A percentile compares a stretch with the other conserved stretches of the same genome.
These are phyloP conservation scores for Hansenula lynferdii DNA, from an alignment of 1,139 yeast genomes.

Conservation along the genomic window DNA sequence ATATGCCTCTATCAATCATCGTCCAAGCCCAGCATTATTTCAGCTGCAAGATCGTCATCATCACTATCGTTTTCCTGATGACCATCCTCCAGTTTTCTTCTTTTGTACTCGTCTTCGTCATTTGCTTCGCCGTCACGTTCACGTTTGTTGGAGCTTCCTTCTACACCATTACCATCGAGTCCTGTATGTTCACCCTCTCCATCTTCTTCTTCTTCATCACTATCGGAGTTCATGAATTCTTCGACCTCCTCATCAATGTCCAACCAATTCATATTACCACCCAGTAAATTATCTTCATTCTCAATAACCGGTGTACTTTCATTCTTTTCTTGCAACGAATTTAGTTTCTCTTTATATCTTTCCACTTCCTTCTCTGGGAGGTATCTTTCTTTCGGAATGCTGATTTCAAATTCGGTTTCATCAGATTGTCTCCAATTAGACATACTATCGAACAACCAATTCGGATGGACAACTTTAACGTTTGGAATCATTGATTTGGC, in stretches of 20 bases:
- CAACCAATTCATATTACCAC: conserved; percentile 26
- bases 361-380: conserved; percentile 32
- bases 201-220: conserved; percentile 25
- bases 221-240: conserved; percentile 7
- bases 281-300: conserved; percentile 19
- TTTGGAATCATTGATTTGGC: conserved; percentile 58
- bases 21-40: conserved; percentile 22
- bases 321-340: conserved; percentile 12
- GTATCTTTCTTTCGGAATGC: conserved; percentile 36
- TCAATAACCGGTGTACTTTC: conserved; percentile 15
- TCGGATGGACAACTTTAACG: conserved; percentile 81
- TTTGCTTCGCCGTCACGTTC: conserved; percentile 20
- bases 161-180: no score
- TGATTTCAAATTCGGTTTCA: conserved; percentile 56
- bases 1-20: no score
- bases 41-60: conserved; percentile 31
- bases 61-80: conserved; percentile 4
- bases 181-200: conserved; percentile 28
- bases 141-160: conserved; percentile 5
- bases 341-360: conserved; percentile 24
- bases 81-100: conserved; percentile 1
- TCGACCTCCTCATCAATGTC: conserved; percentile 23
- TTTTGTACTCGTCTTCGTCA: conserved; percentile 12
- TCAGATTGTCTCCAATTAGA: conserved; percentile 71
- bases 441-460: conserved; percentile 87